phyloP scores from a whole-genome alignment of 2,329 filamentous ascomycete genomes.

The Botrytis sinoallii region DNA sequence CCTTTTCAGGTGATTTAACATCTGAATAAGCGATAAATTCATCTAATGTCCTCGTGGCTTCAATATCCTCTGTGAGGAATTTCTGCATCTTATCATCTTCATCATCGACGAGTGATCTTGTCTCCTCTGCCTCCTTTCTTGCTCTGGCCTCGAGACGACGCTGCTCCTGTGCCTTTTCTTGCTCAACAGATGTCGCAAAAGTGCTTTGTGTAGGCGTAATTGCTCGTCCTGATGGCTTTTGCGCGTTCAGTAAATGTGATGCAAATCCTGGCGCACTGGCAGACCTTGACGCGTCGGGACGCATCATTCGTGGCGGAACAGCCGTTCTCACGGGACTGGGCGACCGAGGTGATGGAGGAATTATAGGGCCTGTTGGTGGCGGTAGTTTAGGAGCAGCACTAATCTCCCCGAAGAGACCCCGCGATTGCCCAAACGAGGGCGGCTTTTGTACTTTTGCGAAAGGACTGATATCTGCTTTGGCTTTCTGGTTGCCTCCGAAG shows the following conservation, averaged over 20 bases:
- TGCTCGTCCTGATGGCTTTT: conserved; percentile 50
- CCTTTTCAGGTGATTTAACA: conserved; percentile 45
- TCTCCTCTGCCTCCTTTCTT: conserved; percentile 55
- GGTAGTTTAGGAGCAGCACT: conserved; percentile 54
- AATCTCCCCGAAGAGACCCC: conserved; percentile 54
- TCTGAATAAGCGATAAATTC: conserved; percentile 65
- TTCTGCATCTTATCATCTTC: conserved; percentile 67
- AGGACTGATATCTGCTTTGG: conserved; percentile 33
- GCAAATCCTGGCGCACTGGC: conserved; percentile 60
- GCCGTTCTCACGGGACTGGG: conserved; percentile 67
- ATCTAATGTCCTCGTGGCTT: conserved; percentile 60
- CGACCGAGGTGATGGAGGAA: conserved; percentile 67
- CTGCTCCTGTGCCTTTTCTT: conserved; percentile 33
- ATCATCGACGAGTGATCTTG: conserved; percentile 59
- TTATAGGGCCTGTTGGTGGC: conserved; percentile 48
- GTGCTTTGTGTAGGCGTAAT: conserved; percentile 43
- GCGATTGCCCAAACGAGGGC: conserved; percentile 41
- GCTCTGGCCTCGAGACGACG: conserved; percentile 43
- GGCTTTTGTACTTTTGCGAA: conserved; percentile 49
- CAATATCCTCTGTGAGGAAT: conserved; percentile 57
- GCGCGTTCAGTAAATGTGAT: conserved; percentile 48
- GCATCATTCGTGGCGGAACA: conserved; percentile 48
- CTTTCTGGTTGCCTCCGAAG: conserved; percentile 50
- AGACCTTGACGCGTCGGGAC: conserved; percentile 52
- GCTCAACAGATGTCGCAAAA: conserved; percentile 28